These are phyloP conservation scores for Isatis tinctoria DNA, from an alignment of 345 rosid species.

Conservation along the genomic window DNA sequence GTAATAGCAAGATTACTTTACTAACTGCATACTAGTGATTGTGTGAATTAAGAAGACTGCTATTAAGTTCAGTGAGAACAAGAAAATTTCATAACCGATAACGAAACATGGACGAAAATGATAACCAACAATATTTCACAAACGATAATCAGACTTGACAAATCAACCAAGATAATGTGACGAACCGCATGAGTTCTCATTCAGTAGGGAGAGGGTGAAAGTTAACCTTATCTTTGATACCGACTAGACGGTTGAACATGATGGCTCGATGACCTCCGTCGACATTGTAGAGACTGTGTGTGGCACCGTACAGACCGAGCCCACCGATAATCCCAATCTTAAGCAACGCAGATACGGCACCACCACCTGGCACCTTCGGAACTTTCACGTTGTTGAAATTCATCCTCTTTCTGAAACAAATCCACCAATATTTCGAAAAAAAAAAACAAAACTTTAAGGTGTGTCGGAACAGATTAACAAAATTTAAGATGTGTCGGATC, in stretches of 20 bases:
- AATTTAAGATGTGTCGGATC: neutral
- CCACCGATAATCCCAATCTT: slow-evolving; percentile 72
- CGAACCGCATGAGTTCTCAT: neutral
- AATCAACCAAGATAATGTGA: neutral
- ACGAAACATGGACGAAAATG: neutral
- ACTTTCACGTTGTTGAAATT: slow-evolving; percentile 65
- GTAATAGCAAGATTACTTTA: slow-evolving; percentile 7
- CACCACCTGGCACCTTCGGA: slow-evolving; percentile 78
- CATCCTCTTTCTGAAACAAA: slow-evolving; percentile 16
- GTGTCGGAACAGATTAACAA: neutral
- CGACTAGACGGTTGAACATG: slow-evolving; percentile 35
- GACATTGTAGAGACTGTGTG: slow-evolving; percentile 36
- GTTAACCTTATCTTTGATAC: slow-evolving; percentile 31
- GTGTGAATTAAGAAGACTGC: neutral
- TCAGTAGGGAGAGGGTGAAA: neutral
- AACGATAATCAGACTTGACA: neutral
- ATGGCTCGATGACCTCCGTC: slow-evolving; percentile 36
- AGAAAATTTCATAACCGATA: neutral
- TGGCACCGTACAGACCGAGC: slow-evolving; percentile 61
- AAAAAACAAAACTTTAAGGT: neutral
- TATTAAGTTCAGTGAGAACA: neutral
- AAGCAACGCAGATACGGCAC: slow-evolving; percentile 55
- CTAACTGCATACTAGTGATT: neutral
- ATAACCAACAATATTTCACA: neutral
- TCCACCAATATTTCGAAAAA: neutral